Evolutionary conservation across 371 early-diverging fungal species (phyloP), one percentile per base, ranked within the genome.

Genomic region (Mucor indicus): DNA sequence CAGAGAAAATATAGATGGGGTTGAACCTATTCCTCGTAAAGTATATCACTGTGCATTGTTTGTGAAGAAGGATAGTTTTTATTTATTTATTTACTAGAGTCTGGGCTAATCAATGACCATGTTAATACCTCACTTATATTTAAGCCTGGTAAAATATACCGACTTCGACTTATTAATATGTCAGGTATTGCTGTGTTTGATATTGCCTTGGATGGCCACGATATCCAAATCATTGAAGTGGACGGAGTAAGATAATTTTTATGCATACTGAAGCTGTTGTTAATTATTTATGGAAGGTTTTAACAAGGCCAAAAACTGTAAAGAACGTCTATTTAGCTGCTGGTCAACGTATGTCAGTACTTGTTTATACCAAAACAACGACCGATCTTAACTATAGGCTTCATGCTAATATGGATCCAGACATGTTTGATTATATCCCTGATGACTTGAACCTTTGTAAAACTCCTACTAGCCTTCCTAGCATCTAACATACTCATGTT

Each of bases 181-280:
- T 75, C 81, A 19, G 78, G 82, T 21, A 62, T 88, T 31, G 75
- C 85, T 31, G 71, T 72, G 48, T 89, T 79, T 65, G 66, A 67
- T 50, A 67, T 90, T 53, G 66, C 77, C 48, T 79, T 91, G 40
- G 89, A 84, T 51, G 82, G 75, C 32, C 92, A 91, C 56, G 70
- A 79, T 41, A 64, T 91, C 68, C 59, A 79, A 39, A 68, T 91
- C 16, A 86, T 91, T 51, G 92, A 91, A 64, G 74, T 82, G 17
- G 92, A 91, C 40, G 92, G 92, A 36, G 67, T 72, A 66, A 47
- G 60, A 57, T n/a, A n/a, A 24, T 4, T 12, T 5, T 23, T 2
- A 7, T 16, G 6, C 24, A 20, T 9, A 6, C 2, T 35, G 3
- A 12, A 6, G 19, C 1, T 23, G 7, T 31, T 22, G 8, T 24